phyloP scores from a whole-genome alignment of 2,329 filamentous ascomycete genomes.

The Clarireedia paspali region DNA sequence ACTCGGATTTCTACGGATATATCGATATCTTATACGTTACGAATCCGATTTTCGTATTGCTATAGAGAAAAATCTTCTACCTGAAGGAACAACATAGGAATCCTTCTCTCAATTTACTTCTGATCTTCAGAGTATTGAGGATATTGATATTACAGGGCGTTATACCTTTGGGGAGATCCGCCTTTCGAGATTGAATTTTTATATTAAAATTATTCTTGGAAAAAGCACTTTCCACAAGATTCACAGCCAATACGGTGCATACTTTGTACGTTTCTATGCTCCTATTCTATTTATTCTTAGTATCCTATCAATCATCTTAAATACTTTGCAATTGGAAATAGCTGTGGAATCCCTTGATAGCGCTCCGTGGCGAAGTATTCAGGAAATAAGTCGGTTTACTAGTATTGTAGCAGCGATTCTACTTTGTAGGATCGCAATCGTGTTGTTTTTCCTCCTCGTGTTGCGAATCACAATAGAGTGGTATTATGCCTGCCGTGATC shows the following conservation, averaged over 20 bases:
- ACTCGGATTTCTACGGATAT: constrained; percentile 29
- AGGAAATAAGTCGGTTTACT: not conserved
- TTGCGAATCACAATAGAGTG: not conserved
- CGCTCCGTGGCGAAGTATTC: not conserved
- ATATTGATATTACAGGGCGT: not conserved
- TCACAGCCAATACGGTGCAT: constrained; percentile 20
- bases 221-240: constrained; percentile 21
- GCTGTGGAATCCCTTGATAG: constrained; percentile 5
- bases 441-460: not conserved
- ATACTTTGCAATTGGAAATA: constrained; percentile 19
- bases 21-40: constrained; percentile 26
- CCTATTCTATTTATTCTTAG: constrained; percentile 23
- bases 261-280: constrained; percentile 21
- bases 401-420: not conserved
- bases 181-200: constrained; percentile 19
- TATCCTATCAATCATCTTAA: constrained; percentile 19
- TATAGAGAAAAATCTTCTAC: not conserved
- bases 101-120: not conserved
- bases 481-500: not conserved
- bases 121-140: not conserved
- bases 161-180: constrained; percentile 9
- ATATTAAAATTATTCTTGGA: constrained; percentile 18
- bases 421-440: not conserved
- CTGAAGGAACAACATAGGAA: not conserved
- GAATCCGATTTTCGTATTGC: constrained; percentile 31